Percentiles rank a stretch among this genome's conserved stretches.
These are phyloP conservation scores for Mycena epipterygia DNA, from an alignment of 768 basidiomycete genomes.

Conservation along the genomic window DNA sequence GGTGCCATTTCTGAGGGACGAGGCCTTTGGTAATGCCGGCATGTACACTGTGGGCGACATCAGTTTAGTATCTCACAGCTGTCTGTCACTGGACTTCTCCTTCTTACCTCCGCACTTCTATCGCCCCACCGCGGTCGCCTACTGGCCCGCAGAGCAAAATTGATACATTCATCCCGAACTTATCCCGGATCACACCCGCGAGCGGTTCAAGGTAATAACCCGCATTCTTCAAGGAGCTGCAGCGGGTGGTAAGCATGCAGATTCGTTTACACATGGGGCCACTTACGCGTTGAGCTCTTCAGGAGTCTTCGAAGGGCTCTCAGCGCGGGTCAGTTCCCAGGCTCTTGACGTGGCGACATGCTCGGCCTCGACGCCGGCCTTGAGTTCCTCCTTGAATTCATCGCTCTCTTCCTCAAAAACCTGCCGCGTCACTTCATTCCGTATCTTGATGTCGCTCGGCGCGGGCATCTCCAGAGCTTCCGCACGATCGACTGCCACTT, in stretches of 20 bases:
- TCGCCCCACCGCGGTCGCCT: not conserved
- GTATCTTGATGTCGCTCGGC: not conserved
- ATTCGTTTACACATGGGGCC: not conserved
- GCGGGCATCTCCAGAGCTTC: not conserved
- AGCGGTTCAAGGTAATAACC: not conserved
- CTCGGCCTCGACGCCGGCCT: not conserved
- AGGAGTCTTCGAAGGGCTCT: not conserved
- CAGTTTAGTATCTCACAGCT: not conserved
- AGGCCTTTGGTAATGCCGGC: not conserved
- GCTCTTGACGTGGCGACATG: not conserved
- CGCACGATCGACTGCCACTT: not conserved
- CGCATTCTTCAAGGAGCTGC: not conserved
- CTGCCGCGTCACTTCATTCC: not conserved
- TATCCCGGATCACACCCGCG: not conserved
- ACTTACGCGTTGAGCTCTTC: slow-evolving; percentile 1
- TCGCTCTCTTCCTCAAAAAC: not conserved
- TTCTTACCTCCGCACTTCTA: not conserved
- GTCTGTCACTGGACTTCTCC: not conserved
- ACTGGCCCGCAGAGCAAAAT: not conserved
- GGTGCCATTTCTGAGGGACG: not conserved
- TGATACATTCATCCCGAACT: not conserved
- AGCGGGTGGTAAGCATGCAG: not conserved
- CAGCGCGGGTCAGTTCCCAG: not conserved
- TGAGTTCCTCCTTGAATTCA: not conserved
- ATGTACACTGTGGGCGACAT: not conserved